Conservation (phyloP, 2,329 filamentous ascomycete species). For the Teratosphaeria gauchensis region DNA sequence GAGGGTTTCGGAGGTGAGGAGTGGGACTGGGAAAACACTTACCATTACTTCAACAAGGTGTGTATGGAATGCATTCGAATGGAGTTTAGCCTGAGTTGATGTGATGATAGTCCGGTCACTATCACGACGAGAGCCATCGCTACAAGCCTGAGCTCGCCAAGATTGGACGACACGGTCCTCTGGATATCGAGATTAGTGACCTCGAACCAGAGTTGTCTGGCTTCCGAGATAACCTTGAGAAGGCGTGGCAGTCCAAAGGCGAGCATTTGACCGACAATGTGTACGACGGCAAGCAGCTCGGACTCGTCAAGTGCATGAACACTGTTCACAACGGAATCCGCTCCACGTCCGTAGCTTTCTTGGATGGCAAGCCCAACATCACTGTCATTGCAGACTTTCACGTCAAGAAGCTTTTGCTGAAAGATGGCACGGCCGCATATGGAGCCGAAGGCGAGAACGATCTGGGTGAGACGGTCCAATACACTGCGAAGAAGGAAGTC, state of each 20-base stretch:
- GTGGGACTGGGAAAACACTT: constrained; percentile 29
- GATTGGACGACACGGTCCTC: background rate
- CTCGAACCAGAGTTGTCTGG: background rate
- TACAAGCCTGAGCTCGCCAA: background rate
- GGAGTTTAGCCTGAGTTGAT: background rate
- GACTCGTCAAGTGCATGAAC: constrained; percentile 3
- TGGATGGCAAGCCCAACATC: constrained; percentile 8
- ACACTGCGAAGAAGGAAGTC: constrained; percentile 3
- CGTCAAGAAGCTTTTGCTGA: constrained; percentile 1
- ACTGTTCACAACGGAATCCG: constrained; percentile 5
- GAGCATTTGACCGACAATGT: constrained; percentile 4
- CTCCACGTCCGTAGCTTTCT: background rate
- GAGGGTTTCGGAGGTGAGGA: constrained; percentile 18
- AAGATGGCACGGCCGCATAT: background rate
- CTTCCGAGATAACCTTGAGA: background rate
- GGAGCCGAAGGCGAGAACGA: background rate
- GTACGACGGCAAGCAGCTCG: constrained; percentile 5
- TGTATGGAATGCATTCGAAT: background rate
- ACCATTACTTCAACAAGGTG: constrained; percentile 11
- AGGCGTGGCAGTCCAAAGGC: background rate
- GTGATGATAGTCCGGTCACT: background rate
- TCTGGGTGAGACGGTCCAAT: background rate
- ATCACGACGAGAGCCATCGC: background rate
- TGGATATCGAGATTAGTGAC: background rate
- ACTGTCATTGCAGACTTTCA: constrained; percentile 3